These are phyloP conservation scores for Cytospora schulzeri DNA, from an alignment of 2,329 filamentous ascomycete species.

Conservation along the genomic window DNA sequence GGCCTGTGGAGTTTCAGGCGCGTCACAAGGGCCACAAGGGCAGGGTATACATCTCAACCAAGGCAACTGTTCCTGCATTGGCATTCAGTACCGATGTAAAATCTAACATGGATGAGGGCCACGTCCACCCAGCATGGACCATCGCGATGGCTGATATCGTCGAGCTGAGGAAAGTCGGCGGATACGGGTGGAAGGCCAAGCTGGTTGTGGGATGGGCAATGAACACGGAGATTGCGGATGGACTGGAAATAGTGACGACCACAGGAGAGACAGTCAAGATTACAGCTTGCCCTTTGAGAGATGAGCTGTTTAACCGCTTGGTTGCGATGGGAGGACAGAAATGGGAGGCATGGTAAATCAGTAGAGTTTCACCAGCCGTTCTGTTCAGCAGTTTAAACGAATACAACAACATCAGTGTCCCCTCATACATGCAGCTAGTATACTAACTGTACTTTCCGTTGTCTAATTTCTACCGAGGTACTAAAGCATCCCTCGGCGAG, in stretches of 20 bases:
- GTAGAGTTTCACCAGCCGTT: no score
- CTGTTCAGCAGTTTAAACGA: no score
- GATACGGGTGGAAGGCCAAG: conserved; percentile 83
- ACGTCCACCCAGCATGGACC: conserved; percentile 66
- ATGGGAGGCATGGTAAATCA: conserved; percentile 23
- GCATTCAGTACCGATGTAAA: conserved; percentile 59
- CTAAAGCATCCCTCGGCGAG: no score
- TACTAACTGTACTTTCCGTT: no score
- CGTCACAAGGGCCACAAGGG: conserved; percentile 73
- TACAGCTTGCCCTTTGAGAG: conserved; percentile 71
- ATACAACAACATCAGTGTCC: no score
- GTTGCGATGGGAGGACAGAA: conserved; percentile 28
- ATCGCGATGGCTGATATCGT: conserved; percentile 70
- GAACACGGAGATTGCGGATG: conserved; percentile 73
- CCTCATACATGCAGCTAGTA: no score
- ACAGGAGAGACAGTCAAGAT: conserved; percentile 59
- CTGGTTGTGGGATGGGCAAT: conserved; percentile 80
- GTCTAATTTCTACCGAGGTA: no score
- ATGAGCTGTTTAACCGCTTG: conserved; percentile 57
- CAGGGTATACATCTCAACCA: conserved; percentile 68
- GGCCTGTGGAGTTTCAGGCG: conserved; percentile 76
- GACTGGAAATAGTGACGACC: conserved; percentile 66
- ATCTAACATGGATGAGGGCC: conserved; percentile 53
- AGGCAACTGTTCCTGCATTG: conserved; percentile 68
- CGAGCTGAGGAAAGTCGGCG: conserved; percentile 78